phyloP scores from a whole-genome alignment of 2,329 filamentous ascomycete genomes.

The Diplocarpon mali region DNA sequence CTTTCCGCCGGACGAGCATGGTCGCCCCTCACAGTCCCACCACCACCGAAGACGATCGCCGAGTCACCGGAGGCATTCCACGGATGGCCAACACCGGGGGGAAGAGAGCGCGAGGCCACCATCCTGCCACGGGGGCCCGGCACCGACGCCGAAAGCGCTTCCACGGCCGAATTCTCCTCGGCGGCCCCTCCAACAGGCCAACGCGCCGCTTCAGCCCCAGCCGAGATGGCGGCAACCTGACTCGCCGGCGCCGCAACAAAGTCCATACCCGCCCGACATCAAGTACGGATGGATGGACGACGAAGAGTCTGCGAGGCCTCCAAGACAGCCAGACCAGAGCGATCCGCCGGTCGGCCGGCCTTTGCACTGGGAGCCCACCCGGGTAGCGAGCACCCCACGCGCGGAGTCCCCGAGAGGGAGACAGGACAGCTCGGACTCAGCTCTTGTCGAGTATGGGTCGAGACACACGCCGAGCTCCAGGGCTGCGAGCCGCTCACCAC shows the following conservation, averaged over 20 bases:
- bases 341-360: constrained; percentile 20
- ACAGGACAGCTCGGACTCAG: constrained; percentile 39
- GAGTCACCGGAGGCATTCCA: constrained; percentile 11
- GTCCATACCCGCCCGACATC: constrained; percentile 13
- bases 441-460: constrained; percentile 60
- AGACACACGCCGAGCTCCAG: constrained; percentile 41
- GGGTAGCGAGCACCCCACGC: constrained; percentile 1
- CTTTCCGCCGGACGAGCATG: constrained; percentile 9
- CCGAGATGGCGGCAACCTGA: too few relatives aligned
- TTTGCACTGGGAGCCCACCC: constrained; percentile 18
- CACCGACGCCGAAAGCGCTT: not conserved
- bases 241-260: not conserved
- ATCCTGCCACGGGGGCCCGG: constrained; percentile 4
- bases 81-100: constrained; percentile 10
- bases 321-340: constrained; percentile 6
- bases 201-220: too few relatives aligned
- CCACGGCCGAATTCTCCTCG: not conserved
- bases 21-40: constrained; percentile 2
- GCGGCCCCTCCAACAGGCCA: constrained; percentile 3
- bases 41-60: constrained; percentile 12
- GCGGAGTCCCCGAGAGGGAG: constrained; percentile 10
- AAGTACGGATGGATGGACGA: constrained; percentile 21
- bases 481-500: constrained; percentile 9
- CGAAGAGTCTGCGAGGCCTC: constrained; percentile 3
- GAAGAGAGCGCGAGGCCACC: constrained; percentile 9